Conservation (phyloP, 257 asterid genomes). For the Mitragyna speciosa region DNA sequence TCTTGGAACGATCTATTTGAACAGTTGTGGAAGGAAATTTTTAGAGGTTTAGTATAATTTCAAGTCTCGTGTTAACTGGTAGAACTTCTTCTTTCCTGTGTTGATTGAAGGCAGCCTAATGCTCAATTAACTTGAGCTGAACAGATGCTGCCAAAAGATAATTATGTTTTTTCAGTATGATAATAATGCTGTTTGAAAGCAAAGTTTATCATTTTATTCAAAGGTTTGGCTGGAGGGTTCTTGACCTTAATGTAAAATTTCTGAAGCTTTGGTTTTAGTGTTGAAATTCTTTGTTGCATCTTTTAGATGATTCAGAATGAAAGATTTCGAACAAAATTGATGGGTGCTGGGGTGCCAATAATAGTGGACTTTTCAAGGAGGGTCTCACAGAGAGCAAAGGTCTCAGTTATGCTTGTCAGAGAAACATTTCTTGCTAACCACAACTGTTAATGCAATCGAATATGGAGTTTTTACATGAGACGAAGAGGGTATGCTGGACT, state of each 20-base stretch:
- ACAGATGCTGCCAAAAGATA: neutral
- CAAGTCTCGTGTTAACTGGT: neutral
- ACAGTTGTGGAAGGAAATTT: neutral
- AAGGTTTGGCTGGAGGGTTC: neutral
- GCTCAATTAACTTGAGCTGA: neutral
- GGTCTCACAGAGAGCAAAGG: neutral
- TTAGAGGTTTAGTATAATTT: neutral
- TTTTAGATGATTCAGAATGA: neutral
- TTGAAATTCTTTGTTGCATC: neutral
- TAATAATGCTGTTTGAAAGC: neutral
- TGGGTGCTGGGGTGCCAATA: slow-evolving; percentile 1
- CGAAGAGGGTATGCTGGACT: neutral
- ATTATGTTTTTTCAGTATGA: neutral
- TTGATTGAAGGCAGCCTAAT: neutral
- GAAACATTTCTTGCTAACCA: neutral
- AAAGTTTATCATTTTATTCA: neutral
- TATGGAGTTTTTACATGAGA: neutral
- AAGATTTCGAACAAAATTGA: neutral
- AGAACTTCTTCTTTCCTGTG: neutral
- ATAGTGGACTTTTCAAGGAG: neutral
- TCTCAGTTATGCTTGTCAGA: neutral
- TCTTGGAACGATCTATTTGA: neutral
- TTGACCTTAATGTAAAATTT: neutral
- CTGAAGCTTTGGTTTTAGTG: neutral
- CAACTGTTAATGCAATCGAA: neutral